A percentile compares a stretch with the other conserved stretches of the same genome.
Conservation (phyloP, 768 basidiomycete species). For the Leucosporidium creatinivorum region DNA sequence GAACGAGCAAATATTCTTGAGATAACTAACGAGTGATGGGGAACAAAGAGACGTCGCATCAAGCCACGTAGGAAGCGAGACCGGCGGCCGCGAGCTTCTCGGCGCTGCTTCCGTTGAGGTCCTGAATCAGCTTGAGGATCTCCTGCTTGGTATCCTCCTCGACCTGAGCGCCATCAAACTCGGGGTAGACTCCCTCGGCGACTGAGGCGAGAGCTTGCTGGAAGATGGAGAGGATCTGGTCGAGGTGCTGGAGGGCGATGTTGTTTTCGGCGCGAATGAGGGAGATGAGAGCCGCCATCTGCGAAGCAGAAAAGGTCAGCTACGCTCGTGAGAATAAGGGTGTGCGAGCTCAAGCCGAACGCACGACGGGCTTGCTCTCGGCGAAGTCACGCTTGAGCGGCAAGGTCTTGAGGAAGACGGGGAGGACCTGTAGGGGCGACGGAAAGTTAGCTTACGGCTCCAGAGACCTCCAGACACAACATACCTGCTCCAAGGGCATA, state of each 20-base stretch:
- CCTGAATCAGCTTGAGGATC: conserved; percentile 63
- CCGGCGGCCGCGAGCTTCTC: conserved; percentile 19
- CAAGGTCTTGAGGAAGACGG: conserved; percentile 69
- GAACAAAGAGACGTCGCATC: no score
- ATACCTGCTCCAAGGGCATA: conserved; percentile 80
- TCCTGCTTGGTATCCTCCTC: conserved; percentile 69
- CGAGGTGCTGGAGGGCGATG: conserved; percentile 65
- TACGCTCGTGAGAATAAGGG: no score
- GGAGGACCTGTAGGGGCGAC: conserved; percentile 52
- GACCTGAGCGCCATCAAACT: conserved; percentile 60
- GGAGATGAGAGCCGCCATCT: conserved; percentile 62
- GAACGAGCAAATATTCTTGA: no score
- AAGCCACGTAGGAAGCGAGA: no score
- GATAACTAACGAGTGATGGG: no score
- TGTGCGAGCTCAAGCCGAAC: no score
- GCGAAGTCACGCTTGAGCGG: conserved; percentile 81
- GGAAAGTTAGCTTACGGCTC: no score
- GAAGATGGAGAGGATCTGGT: conserved; percentile 70
- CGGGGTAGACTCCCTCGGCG: conserved; percentile 24
- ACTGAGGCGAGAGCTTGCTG: conserved; percentile 71
- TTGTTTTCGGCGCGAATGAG: conserved; percentile 71
- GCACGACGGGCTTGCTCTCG: conserved; percentile 45
- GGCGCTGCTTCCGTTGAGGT: conserved; percentile 44
- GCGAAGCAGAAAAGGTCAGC: conserved; percentile 40
- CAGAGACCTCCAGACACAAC: no score